Evolutionary conservation across 805 yeast species (phyloP).

Genomic region (Schwanniomyces occidentalis): DNA sequence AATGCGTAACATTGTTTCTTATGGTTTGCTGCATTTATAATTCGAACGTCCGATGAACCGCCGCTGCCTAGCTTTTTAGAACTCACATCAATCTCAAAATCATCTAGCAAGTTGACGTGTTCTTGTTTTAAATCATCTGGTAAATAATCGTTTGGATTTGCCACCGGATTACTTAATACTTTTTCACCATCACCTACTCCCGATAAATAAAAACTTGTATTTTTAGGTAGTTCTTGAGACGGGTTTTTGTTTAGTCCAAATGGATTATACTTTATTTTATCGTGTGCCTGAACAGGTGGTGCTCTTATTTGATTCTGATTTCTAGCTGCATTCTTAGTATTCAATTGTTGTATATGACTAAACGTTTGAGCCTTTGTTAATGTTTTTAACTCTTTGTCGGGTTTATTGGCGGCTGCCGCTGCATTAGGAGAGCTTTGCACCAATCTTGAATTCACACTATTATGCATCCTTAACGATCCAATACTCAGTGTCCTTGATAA

Average conservation of each 20-base stretch:
- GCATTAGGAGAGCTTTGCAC: conserved; percentile 2
- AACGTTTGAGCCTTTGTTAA: conserved; percentile 35
- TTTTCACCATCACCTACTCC: conserved; percentile 46
- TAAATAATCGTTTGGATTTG: conserved; percentile 62
- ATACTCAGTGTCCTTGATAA: conserved; percentile 18
- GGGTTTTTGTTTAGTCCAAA: conserved; percentile 51
- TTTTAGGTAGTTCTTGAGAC: conserved; percentile 24
- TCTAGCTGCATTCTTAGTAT: conserved; percentile 26
- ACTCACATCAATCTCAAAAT: conserved; percentile 47
- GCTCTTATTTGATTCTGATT: conserved; percentile 11
- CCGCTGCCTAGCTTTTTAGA: conserved; percentile 65
- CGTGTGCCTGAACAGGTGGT: conserved; percentile 19
- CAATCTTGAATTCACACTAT: too few species aligned
- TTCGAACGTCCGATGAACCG: conserved; percentile 66
- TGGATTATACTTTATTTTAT: conserved; percentile 63
- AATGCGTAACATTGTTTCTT: conserved; percentile 58
- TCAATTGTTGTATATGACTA: conserved; percentile 35
- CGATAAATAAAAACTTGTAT: conserved; percentile 26
- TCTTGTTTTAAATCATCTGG: conserved; percentile 55
- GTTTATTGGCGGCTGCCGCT: conserved; percentile 3
- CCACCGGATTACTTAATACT: conserved; percentile 59
- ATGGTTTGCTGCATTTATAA: conserved; percentile 34
- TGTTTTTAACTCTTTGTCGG: conserved; percentile 14
- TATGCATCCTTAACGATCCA: conserved; percentile 19
- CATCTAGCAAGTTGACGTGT: conserved; percentile 51